Evolutionary conservation across 1,139 yeast genomes (phyloP).

Genomic region (Yamadazyma atlantica): DNA sequence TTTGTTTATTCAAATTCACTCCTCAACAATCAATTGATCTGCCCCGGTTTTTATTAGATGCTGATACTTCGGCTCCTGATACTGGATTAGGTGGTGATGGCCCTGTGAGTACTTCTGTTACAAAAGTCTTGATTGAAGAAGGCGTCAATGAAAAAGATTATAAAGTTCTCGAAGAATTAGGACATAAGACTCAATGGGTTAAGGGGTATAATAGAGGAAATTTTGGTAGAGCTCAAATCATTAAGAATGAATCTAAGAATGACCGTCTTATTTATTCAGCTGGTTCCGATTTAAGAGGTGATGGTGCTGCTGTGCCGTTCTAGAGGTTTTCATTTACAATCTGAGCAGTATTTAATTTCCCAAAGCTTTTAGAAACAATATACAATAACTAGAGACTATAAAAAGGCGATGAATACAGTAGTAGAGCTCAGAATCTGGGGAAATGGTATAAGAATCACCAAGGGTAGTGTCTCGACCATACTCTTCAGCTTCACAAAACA

Average conservation of each 20-base stretch:
- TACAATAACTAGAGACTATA: no score
- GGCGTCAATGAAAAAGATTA: constrained; percentile 51
- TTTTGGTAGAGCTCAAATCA: constrained; percentile 78
- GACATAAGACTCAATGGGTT: constrained; percentile 56
- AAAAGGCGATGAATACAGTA: no score
- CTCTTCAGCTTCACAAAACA: no score
- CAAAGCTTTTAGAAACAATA: no score
- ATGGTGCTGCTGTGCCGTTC: constrained; percentile 71
- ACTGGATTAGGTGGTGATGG: constrained; percentile 65
- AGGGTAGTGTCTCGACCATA: no score
- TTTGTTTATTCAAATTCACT: constrained; percentile 60
- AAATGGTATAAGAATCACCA: no score
- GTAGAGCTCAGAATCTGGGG: no score
- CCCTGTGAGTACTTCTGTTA: constrained; percentile 59
- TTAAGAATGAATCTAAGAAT: constrained; percentile 42
- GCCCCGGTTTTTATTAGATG: constrained; percentile 66
- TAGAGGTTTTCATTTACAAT: constrained; percentile 1
- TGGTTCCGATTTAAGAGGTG: constrained; percentile 80
- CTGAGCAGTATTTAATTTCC: no score
- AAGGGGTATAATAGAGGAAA: constrained; percentile 44
- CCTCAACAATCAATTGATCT: constrained; percentile 79
- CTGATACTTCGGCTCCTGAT: constrained; percentile 41
- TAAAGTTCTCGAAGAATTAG: constrained; percentile 46
- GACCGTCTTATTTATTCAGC: constrained; percentile 57
- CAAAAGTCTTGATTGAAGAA: constrained; percentile 65